Base-by-base conservation (phyloP, 2,329 filamentous ascomycete species). In the Torrubiellomyces zombiae region DNA sequence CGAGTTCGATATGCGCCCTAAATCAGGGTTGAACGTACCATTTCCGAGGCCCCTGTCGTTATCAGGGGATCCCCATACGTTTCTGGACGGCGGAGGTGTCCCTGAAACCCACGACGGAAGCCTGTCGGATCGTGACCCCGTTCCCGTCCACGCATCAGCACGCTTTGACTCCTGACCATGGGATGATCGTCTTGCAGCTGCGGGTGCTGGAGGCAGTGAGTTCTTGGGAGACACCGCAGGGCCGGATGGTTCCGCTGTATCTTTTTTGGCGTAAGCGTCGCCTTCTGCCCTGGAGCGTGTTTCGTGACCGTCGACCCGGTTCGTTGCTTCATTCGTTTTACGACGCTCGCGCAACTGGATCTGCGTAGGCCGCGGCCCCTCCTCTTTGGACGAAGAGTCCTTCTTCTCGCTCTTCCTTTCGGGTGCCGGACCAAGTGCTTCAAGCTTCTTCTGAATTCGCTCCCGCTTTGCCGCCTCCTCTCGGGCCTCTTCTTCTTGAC, bases 61-160 rank as follows among this genome's bases (percentile, higher is more conserved):
- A 27, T 69, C 68, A n/a, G 72, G 74, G 21, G 75, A 69, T 11
- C 72, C 77, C 78, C 78, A 85, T 11, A 83, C 74, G 41, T 75
- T 80, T 23, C 63, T 58, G 9, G 58, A 46, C 8, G 54, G 34
- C 21, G 56, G 51, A 23, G 60, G 61, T 18, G 51, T 43, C 12
- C 44, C 43, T 15, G 52, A 40, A 15, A 51, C 52, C 67, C 69
- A 73, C 2, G 58, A 49, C 8, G 58, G 44, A 26, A 58, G 59
- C 23, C 60, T 54, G 12, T 70, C 65, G 14, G 56, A 35, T 22
- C 57, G 54, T 7, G 55, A 36, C 11, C 43, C 44, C 12, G 45
- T 36, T 6, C 43, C 47, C 26, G 43, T 47, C 60, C 59, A 55
- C 18, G 50, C 31, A 29, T 48, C 40, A 20, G 42, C 24, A 15